phyloP scores from a whole-genome alignment of 768 basidiomycete species.

The Chalciporus pseudorubinellus region DNA sequence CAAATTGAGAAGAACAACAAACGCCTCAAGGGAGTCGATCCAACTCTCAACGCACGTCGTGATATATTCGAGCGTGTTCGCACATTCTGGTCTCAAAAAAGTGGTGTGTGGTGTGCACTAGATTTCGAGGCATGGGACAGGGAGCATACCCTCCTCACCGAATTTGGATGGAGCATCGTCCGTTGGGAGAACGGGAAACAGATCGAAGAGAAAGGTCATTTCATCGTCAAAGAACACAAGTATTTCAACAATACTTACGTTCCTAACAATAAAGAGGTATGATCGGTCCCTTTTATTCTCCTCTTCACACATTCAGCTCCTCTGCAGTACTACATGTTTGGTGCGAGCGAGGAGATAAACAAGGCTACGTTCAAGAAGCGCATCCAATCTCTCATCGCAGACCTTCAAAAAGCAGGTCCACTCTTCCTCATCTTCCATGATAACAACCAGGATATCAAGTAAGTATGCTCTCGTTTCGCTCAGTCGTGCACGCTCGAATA shows the following conservation, averaged over 20 bases:
- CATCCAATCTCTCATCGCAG: conserved; percentile 46
- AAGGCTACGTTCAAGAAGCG: conserved; percentile 49
- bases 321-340: conserved; percentile 63
- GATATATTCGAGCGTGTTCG: conserved; percentile 68
- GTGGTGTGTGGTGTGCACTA: conserved; percentile 71
- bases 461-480: background rate
- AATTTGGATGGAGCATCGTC: conserved; percentile 74
- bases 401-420: conserved; percentile 47
- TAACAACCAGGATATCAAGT: conserved; percentile 75
- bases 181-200: conserved; percentile 53
- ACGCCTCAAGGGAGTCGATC: conserved; percentile 63
- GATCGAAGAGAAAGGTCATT: conserved; percentile 52
- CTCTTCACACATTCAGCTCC: background rate
- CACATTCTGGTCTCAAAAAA: conserved; percentile 56
- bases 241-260: conserved; percentile 65
- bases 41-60: conserved; percentile 53
- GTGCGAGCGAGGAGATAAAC: conserved; percentile 54
- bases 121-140: conserved; percentile 86
- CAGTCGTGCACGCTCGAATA: background rate
- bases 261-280: conserved; percentile 57
- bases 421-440: conserved; percentile 84
- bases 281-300: conserved; percentile 7
- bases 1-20: conserved; percentile 80
- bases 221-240: conserved; percentile 62
- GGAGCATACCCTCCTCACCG: conserved; percentile 71